A percentile compares a stretch with the other conserved stretches of the same genome.
phyloP scores from a whole-genome alignment of 306 rosid species.

The Quercus suber region DNA sequence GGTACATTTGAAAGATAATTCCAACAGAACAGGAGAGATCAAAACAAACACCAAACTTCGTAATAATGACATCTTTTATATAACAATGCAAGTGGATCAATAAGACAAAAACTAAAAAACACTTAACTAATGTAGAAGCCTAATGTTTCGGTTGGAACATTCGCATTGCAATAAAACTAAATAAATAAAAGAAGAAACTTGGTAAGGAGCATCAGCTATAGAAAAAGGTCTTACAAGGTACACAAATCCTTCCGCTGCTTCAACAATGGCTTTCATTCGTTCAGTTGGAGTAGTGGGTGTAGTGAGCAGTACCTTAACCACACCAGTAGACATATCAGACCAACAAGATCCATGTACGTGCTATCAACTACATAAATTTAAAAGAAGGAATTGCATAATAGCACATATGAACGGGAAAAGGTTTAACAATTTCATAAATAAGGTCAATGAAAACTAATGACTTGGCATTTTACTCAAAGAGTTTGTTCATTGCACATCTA shows the following conservation, averaged over 20 bases:
- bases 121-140: not conserved
- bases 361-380: not conserved
- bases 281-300: slow-evolving; percentile 83
- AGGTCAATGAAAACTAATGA: not conserved
- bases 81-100: not conserved
- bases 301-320: slow-evolving; percentile 76
- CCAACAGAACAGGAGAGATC: not conserved
- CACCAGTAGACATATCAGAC: slow-evolving; percentile 19
- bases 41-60: not conserved
- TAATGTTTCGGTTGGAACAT: not conserved
- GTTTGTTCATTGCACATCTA: not conserved
- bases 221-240: slow-evolving; percentile 62
- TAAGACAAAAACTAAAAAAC: not conserved
- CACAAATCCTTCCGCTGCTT: slow-evolving; percentile 80
- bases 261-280: slow-evolving; percentile 82
- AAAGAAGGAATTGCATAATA: not conserved
- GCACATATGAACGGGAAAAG: not conserved
- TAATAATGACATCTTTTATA: not conserved
- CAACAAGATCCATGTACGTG: not conserved
- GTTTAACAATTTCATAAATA: not conserved
- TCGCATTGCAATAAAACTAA: not conserved
- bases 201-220: not conserved
- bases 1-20: not conserved
- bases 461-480: not conserved
- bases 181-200: not conserved